Evolutionary conservation across 2,329 filamentous ascomycete genomes (phyloP).

Genomic region (Pseudogymnoascus verrucosus): DNA sequence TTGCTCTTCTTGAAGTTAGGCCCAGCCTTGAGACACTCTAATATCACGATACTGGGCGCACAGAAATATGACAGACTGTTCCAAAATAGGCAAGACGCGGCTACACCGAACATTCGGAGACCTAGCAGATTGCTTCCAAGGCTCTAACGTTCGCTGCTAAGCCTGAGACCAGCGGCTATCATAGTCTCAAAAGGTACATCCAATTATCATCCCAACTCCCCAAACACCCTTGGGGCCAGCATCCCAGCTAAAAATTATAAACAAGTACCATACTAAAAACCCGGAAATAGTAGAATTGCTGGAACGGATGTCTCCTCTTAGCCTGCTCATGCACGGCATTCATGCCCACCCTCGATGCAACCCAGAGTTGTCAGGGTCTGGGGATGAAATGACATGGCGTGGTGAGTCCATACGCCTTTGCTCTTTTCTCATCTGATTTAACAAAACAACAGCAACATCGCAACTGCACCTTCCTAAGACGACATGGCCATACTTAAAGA

Average conservation of each 20-base stretch:
- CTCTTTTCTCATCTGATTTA: no score
- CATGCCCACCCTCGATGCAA: neutral
- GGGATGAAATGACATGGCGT: no score
- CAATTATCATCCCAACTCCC: neutral
- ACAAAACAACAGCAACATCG: no score
- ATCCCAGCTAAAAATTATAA: neutral
- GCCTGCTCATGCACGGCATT: neutral
- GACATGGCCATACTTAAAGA: no score
- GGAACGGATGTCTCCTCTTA: neutral
- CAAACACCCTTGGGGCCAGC: neutral
- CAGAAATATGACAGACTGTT: neutral
- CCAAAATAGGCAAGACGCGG: neutral
- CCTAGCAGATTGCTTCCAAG: neutral
- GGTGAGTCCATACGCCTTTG: no score
- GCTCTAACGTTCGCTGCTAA: neutral
- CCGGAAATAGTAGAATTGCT: neutral
- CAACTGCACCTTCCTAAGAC: no score
- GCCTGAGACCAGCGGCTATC: constrained; percentile 3
- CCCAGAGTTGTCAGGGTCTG: neutral
- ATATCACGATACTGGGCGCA: neutral
- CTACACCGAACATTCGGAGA: constrained; percentile 3
- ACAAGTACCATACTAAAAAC: neutral
- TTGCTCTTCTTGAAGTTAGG: neutral
- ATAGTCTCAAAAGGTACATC: neutral
- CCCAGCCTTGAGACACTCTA: neutral